phyloP scores from a whole-genome alignment of 2,329 filamentous ascomycete genomes.

The Hirsutella rhossiliensis region DNA sequence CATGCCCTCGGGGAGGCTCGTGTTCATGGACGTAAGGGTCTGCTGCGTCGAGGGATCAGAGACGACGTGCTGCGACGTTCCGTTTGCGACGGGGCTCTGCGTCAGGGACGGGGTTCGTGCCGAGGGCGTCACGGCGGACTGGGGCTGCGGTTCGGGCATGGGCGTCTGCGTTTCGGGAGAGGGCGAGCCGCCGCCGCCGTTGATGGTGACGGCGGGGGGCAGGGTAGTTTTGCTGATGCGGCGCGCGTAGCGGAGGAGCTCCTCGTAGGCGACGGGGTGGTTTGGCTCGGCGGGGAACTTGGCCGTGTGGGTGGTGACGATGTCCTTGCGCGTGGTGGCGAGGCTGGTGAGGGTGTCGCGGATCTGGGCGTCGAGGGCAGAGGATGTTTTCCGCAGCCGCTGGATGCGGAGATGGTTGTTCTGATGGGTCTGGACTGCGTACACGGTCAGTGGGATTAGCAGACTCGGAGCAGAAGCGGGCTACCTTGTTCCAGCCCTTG shows the following conservation, averaged over 20 bases:
- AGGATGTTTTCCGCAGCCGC: constrained; percentile 52
- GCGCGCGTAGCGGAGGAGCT: constrained; percentile 66
- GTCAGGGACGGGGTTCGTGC: constrained; percentile 20
- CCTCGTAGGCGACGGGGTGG: constrained; percentile 52
- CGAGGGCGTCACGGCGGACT: constrained; percentile 17
- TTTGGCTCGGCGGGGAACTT: constrained; percentile 37
- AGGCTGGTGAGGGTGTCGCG: constrained; percentile 58
- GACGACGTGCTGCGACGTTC: constrained; percentile 12
- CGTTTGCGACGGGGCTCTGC: constrained; percentile 23
- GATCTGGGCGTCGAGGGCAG: constrained; percentile 58
- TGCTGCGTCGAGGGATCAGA: constrained; percentile 21
- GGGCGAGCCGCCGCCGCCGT: constrained; percentile 16
- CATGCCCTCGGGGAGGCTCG: constrained; percentile 35
- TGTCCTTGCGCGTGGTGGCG: constrained; percentile 60
- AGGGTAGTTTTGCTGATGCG: constrained; percentile 72
- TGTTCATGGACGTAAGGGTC: constrained; percentile 18
- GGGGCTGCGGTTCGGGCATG: constrained; percentile 15
- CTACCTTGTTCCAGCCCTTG: constrained; percentile 54
- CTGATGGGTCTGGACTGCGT: constrained; percentile 61
- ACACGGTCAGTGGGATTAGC: neutral
- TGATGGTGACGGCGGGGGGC: constrained; percentile 45
- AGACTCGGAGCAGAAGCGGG: neutral
- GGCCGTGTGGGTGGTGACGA: constrained; percentile 50
- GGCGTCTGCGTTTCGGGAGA: constrained; percentile 19
- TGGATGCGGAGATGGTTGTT: constrained; percentile 59